Conservation (phyloP, 83 land plant species). For the Larix sibirica region DNA sequence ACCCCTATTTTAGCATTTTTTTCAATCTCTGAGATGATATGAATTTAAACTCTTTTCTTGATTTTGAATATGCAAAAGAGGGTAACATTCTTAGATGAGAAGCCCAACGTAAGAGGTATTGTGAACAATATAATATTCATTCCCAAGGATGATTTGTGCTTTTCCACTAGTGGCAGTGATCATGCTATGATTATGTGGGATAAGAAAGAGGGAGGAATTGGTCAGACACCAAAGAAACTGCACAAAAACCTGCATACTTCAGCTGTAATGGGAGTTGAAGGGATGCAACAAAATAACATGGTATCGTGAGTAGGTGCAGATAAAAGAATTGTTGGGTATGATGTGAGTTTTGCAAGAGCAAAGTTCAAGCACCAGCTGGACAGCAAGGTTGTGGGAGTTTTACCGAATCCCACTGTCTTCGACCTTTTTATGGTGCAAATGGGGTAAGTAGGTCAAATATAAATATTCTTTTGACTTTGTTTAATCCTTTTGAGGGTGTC, state of each 20-base stretch:
- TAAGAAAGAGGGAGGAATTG: constrained; percentile 39
- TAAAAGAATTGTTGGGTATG: constrained; percentile 79
- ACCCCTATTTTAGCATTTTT: too few species aligned
- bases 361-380: constrained; percentile 72
- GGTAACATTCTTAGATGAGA: constrained; percentile 64
- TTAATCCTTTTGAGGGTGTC: neutral
- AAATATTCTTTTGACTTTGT: neutral
- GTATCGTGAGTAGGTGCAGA: constrained; percentile 82
- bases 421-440: constrained; percentile 94
- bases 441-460: constrained; percentile 49
- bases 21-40: too few species aligned
- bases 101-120: constrained; percentile 79
- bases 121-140: constrained; percentile 73
- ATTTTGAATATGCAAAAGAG: constrained; percentile 38
- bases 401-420: constrained; percentile 83
- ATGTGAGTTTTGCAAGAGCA: constrained; percentile 50
- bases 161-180: constrained; percentile 89
- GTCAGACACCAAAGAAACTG: constrained; percentile 71
- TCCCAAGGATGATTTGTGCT: constrained; percentile 77
- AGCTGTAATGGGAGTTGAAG: constrained; percentile 90
- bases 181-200: constrained; percentile 87
- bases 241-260: constrained; percentile 82
- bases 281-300: constrained; percentile 61
- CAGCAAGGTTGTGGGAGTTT: constrained; percentile 83
- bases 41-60: neutral